phyloP scores from a whole-genome alignment of 768 basidiomycete species.

The Pulveroboletus sp. region DNA sequence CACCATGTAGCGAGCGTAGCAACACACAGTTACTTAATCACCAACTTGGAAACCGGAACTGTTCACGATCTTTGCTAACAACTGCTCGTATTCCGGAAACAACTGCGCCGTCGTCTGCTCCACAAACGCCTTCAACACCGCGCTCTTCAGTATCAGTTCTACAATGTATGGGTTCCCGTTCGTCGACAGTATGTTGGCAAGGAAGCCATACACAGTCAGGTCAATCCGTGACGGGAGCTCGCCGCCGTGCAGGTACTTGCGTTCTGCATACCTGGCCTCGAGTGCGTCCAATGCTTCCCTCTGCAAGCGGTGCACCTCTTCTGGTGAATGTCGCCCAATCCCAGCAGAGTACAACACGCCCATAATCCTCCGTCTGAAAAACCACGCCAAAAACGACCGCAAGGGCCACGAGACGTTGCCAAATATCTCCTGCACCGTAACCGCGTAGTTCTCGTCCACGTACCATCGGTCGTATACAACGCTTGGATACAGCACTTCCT shows the following conservation, averaged over 20 bases:
- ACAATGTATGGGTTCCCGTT: constrained; percentile 27
- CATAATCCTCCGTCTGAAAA: constrained; percentile 17
- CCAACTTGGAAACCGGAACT: not conserved
- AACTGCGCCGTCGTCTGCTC: constrained; percentile 21
- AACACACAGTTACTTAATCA: constrained; percentile 5
- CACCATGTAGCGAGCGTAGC: constrained; percentile 6
- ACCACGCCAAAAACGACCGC: constrained; percentile 22
- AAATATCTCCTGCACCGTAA: constrained; percentile 13
- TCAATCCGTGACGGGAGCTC: constrained; percentile 29
- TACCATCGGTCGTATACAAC: constrained; percentile 32
- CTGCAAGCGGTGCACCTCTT: constrained; percentile 29
- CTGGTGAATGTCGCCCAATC: constrained; percentile 32
- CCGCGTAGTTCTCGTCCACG: constrained; percentile 25
- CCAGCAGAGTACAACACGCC: constrained; percentile 20
- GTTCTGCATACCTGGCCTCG: constrained; percentile 24
- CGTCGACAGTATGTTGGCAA: constrained; percentile 26
- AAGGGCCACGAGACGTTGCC: constrained; percentile 16
- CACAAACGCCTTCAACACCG: constrained; percentile 18
- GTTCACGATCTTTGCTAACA: constrained; percentile 10
- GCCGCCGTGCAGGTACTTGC: constrained; percentile 25
- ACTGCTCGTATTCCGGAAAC: constrained; percentile 27
- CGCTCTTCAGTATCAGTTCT: constrained; percentile 19
- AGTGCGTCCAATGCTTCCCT: constrained; percentile 30
- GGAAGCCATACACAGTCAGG: constrained; percentile 28
- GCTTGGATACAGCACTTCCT: constrained; percentile 29